Base-by-base conservation (phyloP, 208 protist species). In the Vickermania spadyakhi region DNA sequence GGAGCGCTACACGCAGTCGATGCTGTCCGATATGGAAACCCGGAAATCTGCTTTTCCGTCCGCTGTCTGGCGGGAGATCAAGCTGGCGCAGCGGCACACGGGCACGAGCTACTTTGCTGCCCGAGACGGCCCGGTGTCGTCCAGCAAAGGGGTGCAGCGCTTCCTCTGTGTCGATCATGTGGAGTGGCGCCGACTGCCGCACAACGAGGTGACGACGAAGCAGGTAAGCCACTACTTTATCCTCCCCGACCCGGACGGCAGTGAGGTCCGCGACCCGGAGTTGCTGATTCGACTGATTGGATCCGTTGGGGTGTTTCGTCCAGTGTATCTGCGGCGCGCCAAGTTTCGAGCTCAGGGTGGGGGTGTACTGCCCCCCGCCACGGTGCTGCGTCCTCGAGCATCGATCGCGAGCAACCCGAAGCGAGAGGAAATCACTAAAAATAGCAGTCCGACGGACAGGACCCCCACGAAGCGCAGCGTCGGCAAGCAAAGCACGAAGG, bases 311-410 rank as follows among this genome's bases (percentile, higher is more conserved):
- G 27, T 45, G 4, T 2, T 30, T 25, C 31, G 58, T 31, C 64
- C 72, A 0, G 50, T 72, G 11, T 77, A 77, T 53, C 49, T 77
- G 21, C 60, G 72, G 14, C 61, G 72, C 18, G 72, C 72, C 0
- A 58, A 65, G 53, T 77, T 64, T 42, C 36, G 2, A 50, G 1
- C 36, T 7, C 36, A 45, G 36, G 11, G 11, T n/a, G 36, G 36
- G 11, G 36, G 36, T 18, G 36, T 45, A 45, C 36, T 45, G 11
- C 36, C 36, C 11, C n/a, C n/a, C n/a, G n/a, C n/a, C n/a, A n/a
- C n/a, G n/a, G 36, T 45, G 36, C 36, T 45, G 36, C 11, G 7
- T 45, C 36, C 36, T 45, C 36, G 36, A n/a, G 18, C 18, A n/a
- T 45, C 36, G 5, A 18, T n/a, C 36, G 18, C 36, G 18, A 18